Evolutionary conservation across 1,139 yeast genomes (phyloP).

Genomic region (Yamadazyma sp.): DNA sequence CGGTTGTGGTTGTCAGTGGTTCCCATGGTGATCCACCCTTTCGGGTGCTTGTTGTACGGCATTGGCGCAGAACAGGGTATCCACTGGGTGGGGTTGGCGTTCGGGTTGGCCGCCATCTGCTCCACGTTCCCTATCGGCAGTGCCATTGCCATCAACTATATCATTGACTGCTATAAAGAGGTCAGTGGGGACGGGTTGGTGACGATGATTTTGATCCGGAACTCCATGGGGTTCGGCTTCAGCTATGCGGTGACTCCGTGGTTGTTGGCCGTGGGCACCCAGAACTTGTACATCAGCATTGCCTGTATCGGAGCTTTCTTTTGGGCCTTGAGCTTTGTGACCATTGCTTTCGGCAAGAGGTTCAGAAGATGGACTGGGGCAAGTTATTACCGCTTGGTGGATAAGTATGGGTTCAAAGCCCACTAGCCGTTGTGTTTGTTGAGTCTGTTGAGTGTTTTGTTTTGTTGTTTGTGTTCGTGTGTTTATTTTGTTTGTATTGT

Average conservation of each 20-base stretch:
- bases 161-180: constrained; percentile 23
- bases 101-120: constrained; percentile 22
- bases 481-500: neutral
- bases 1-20: constrained; percentile 27
- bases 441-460: neutral
- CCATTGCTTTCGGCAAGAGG: constrained; percentile 25
- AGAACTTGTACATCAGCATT: constrained; percentile 21
- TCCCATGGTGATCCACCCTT: constrained; percentile 23
- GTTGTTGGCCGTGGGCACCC: constrained; percentile 21
- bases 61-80: constrained; percentile 23
- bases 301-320: constrained; percentile 24
- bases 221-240: constrained; percentile 24
- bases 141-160: constrained; percentile 23
- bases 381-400: constrained; percentile 24
- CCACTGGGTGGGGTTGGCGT: constrained; percentile 25
- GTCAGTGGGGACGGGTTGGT: constrained; percentile 23
- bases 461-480: neutral
- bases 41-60: constrained; percentile 21
- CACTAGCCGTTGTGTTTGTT: constrained; percentile 11
- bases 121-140: constrained; percentile 23
- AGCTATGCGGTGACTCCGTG: constrained; percentile 25
- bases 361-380: constrained; percentile 20
- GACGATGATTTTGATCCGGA: constrained; percentile 22
- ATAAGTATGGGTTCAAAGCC: constrained; percentile 19
- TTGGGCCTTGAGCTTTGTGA: constrained; percentile 21